Base-by-base conservation (phyloP, 352 stramenopile genomes). In the Sclerospora graminicola region DNA sequence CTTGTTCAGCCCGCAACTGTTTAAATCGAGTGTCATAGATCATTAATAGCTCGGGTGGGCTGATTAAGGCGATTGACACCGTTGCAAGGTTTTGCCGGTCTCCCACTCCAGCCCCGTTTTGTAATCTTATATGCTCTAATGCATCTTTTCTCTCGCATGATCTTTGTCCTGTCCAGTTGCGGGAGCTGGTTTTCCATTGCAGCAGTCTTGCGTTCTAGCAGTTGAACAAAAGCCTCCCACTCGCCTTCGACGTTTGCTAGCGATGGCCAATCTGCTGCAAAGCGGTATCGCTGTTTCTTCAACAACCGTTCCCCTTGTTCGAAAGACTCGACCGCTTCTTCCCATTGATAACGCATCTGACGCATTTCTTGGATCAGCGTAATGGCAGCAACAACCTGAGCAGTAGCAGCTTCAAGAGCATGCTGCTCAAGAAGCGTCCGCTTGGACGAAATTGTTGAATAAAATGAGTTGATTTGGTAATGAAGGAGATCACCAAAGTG, bases 171-270 rank as follows among this genome's bases (percentile, higher is more conserved):
- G 96, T 9, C n/a, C n/a, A 99, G 66, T 43, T 98, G 69, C 14
- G 96, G 95, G 16, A 99, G 63, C 48, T 98, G 93, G 13, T 92
- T 89, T 59, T 99, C 91, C 92, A 99, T 98, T 6, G 82, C 81
- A 38, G 71, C 60, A 28, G 68, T 94, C 49, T 96, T 94, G 19
- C 86, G 66, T 28, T 95, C 75, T 1, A 96, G 64, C 13, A 96
- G 55, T 44, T 95, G 82, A 11, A 84, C 58, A 45, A 99, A 94
- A 38, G 96, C 90, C 55, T 97, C 88, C 74, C 96, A 97, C 27
- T 98, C 93, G 42, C 94, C 96, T 66, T 96, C 88, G 5, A 99
- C 78, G 50, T 98, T 90, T 21, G 90, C 95, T 1, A 94, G 72
- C 38, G 97, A 97, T 21, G 97, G 82, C 97, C 97, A 99, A 47